Evolutionary conservation across 2,329 filamentous ascomycete genomes (phyloP).

Genomic region (Colletotrichum somersetense): DNA sequence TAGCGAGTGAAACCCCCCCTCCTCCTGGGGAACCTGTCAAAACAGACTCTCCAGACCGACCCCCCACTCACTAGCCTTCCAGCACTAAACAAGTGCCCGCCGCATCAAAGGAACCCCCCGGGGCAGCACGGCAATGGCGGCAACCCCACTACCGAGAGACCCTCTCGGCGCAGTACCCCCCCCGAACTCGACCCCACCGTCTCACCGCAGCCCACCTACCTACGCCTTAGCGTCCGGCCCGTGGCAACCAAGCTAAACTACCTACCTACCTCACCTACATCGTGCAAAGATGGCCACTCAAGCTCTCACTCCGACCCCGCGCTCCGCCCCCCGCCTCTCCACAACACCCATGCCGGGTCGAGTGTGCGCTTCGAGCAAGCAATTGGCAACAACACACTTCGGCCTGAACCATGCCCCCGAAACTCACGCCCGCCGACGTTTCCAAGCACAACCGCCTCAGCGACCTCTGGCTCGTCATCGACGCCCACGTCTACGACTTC

Average conservation of each 20-base stretch:
- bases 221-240: slow-evolving; percentile 17
- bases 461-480: slow-evolving; percentile 75
- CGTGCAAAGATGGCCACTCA: slow-evolving; percentile 8
- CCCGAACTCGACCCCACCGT: slow-evolving; percentile 31
- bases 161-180: slow-evolving; percentile 34
- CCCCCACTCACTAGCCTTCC: background rate
- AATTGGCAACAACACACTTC: background rate
- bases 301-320: background rate
- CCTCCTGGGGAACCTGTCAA: slow-evolving; percentile 10
- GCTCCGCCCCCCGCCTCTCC: background rate
- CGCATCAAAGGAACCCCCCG: slow-evolving; percentile 16
- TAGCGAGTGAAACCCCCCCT: slow-evolving; percentile 19
- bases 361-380: background rate
- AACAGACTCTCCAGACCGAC: too few relatives aligned
- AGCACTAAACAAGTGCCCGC: background rate
- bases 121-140: slow-evolving; percentile 9
- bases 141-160: slow-evolving; percentile 18
- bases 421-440: slow-evolving; percentile 58
- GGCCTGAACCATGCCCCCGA: slow-evolving; percentile 29
- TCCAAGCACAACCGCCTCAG: slow-evolving; percentile 59
- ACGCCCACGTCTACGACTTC: slow-evolving; percentile 75
- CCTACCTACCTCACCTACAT: too few relatives aligned
- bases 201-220: background rate
- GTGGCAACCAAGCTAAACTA: background rate
- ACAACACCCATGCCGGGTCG: background rate